Evolutionary conservation across 352 stramenopile species (phyloP), one percentile per base, ranked within the genome.

Genomic region (Phytophthora uliginosa): DNA sequence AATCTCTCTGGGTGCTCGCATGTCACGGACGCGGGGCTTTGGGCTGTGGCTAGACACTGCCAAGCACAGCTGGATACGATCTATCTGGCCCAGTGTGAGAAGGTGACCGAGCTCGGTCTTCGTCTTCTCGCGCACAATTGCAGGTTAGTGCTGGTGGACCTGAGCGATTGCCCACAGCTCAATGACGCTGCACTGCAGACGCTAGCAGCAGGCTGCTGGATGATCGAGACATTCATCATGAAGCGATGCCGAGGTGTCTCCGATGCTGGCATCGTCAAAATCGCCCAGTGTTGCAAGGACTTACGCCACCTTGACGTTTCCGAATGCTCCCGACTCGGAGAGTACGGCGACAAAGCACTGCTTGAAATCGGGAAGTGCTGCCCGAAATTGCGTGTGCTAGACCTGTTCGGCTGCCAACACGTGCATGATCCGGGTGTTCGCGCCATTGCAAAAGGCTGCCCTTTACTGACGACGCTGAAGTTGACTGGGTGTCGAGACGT

Each of bases 311-410:
- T 98, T 4, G 93, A 98, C 69, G 86, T 98, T 22, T 94, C 88
- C 18, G 84, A 95, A 59, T 98, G 92, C 57, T 83, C 90, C 50
- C 85, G 84, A 38, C 83, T 98, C 0, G 93, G 93, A 36, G 93
- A 98, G 73, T 98, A 96, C 69, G 95, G 95, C 1, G 95, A 98
- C 82, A 94, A 97, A 69, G 93, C 90, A 28, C 77, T 99, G 8
- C 71, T 98, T 26, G 93, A 97, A 75, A 83, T 99, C 17, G 95
- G 94, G 5, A 81, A 83, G 47, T 91, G 82, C 73, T 98, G 94
- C 66, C 71, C 77, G 2, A 76, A 90, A 59, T 73, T 98, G 33
- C 76, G 74, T 17, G 76, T 91, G 17, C 71, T 98, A 2, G 86
- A 98, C 57, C 78, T 98, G 9, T 94, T 92, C 62, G 92, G 92